Percentiles rank a stretch among this genome's conserved stretches.
Conservation (phyloP, 164 flowering plant genomes). For the Piper longum region DNA sequence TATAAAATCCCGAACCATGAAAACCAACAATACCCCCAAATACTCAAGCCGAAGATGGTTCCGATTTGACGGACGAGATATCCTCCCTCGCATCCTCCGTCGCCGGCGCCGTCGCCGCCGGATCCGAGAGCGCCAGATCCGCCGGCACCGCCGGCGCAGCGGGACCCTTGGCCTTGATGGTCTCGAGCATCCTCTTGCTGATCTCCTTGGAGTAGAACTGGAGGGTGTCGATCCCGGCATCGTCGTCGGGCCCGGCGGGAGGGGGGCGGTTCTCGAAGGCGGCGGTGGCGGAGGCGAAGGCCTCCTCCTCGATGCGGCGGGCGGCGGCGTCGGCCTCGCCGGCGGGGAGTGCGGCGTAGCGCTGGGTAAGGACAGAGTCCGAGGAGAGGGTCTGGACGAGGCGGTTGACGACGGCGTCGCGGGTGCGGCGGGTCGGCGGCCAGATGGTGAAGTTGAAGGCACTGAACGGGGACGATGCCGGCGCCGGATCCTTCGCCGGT, state of each 20-base stretch:
- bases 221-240: conserved; percentile 70
- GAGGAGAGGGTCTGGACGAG: conserved; percentile 68
- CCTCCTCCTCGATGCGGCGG: conserved; percentile 55
- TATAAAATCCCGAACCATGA: no score
- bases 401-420: conserved; percentile 67
- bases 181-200: conserved; percentile 73
- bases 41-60: conserved; percentile 11
- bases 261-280: neutral
- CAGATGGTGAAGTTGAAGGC: conserved; percentile 46
- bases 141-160: conserved; percentile 11
- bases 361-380: conserved; percentile 64
- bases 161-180: conserved; percentile 37
- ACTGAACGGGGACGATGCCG: neutral
- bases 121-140: conserved; percentile 1
- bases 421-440: conserved; percentile 81
- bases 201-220: conserved; percentile 87
- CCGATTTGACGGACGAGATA: conserved; percentile 19
- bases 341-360: conserved; percentile 57
- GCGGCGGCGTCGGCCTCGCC: conserved; percentile 62
- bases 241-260: conserved; percentile 18
- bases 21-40: no score
- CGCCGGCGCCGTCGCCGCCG: conserved; percentile 2
- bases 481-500: neutral
- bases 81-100: conserved; percentile 18
- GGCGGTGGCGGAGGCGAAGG: conserved; percentile 38